Evolutionary conservation across 306 rosid species (phyloP).

Genomic region (Gynostemma pentaphyllum): DNA sequence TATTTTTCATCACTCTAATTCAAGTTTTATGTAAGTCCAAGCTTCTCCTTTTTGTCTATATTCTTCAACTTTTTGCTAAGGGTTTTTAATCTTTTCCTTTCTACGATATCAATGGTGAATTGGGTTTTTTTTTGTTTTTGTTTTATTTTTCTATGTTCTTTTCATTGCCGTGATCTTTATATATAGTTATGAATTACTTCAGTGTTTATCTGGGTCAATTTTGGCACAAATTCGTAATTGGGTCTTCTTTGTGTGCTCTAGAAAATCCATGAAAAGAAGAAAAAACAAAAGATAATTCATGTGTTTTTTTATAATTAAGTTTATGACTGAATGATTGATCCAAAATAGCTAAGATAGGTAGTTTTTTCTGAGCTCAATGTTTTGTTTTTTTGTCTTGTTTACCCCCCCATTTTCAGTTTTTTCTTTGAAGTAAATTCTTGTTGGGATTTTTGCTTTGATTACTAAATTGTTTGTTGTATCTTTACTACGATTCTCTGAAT

Average conservation of each 20-base stretch:
- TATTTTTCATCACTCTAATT: neutral
- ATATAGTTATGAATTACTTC: neutral
- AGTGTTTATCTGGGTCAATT: constrained; percentile 1
- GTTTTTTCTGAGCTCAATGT: neutral
- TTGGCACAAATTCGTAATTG: neutral
- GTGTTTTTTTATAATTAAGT: neutral
- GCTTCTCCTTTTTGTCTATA: neutral
- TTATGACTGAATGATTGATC: neutral
- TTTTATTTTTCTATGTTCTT: constrained; percentile 16
- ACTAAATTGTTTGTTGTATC: neutral
- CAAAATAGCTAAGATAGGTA: neutral
- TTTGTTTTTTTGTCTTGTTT: neutral
- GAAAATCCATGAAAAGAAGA: neutral
- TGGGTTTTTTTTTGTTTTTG: neutral
- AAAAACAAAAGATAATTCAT: neutral
- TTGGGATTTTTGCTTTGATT: too few species aligned
- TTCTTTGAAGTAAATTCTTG: too few species aligned
- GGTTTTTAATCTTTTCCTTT: neutral
- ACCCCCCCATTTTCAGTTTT: too few species aligned
- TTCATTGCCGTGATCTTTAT: neutral
- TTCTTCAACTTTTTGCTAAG: neutral
- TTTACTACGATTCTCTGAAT: neutral
- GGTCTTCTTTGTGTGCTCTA: neutral
- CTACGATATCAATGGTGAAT: neutral
- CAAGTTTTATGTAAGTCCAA: constrained; percentile 54